phyloP scores from a whole-genome alignment of 2,329 filamentous ascomycete species.

The Colletotrichum falcatum region DNA sequence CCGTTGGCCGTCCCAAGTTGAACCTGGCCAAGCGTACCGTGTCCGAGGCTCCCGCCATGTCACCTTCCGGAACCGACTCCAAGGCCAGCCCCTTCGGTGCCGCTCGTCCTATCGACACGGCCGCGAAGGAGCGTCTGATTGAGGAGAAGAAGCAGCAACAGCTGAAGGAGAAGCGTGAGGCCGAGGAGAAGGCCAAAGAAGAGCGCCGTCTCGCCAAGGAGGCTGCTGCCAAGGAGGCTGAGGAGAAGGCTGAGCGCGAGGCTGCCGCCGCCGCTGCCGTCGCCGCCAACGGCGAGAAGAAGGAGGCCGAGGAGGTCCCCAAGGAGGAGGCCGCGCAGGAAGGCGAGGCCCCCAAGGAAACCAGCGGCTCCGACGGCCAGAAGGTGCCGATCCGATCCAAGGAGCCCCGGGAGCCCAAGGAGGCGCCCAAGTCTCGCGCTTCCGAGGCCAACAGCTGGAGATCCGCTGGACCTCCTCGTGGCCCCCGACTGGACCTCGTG shows the following conservation, averaged over 20 bases:
- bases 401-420: conserved; percentile 56
- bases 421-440: conserved; percentile 65
- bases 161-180: conserved; percentile 85
- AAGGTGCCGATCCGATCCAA: conserved; percentile 56
- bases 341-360: conserved; percentile 48
- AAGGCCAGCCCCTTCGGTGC: conserved; percentile 96
- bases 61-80: conserved; percentile 70
- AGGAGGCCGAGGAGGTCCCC: conserved; percentile 43
- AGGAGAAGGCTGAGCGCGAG: conserved; percentile 57
- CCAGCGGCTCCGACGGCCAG: conserved; percentile 58
- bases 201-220: conserved; percentile 76
- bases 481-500: conserved; percentile 56
- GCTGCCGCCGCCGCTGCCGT: conserved; percentile 48
- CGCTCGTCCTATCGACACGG: conserved; percentile 93
- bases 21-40: conserved; percentile 94
- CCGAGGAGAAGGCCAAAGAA: conserved; percentile 87
- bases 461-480: conserved; percentile 62
- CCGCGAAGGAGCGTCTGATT: conserved; percentile 87
- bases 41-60: conserved; percentile 70
- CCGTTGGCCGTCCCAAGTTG: conserved; percentile 78
- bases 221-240: conserved; percentile 70
- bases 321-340: conserved; percentile 46
- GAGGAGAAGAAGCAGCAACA: conserved; percentile 86
- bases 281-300: conserved; percentile 51
- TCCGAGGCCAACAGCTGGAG: conserved; percentile 72